phyloP scores from a whole-genome alignment of 2,329 filamentous ascomycete genomes.

The Monilinia vaccinii-corymbosi region DNA sequence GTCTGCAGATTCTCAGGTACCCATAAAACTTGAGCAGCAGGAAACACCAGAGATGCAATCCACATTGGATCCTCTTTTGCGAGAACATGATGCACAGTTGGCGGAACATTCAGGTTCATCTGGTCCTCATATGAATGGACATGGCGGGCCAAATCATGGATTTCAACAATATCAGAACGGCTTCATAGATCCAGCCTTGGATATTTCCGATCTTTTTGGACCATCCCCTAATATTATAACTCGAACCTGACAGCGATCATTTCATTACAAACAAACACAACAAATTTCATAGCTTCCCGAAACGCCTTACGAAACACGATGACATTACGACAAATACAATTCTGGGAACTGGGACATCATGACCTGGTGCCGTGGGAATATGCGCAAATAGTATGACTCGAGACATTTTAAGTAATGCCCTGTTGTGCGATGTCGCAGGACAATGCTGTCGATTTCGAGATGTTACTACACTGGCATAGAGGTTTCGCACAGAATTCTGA shows the following conservation, averaged over 20 bases:
- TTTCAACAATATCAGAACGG: slow-evolving; percentile 1
- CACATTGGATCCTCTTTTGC: slow-evolving; percentile 8
- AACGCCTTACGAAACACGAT: not conserved
- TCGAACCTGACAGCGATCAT: slow-evolving; percentile 1
- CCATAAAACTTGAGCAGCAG: slow-evolving; percentile 1
- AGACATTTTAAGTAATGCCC: not conserved
- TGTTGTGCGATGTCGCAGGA: not conserved
- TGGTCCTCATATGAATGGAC: slow-evolving; percentile 1
- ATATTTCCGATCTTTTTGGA: slow-evolving; percentile 5
- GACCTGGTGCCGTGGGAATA: not conserved
- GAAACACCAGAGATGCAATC: slow-evolving; percentile 9
- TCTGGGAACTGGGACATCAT: slow-evolving; percentile 1
- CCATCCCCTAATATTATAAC: slow-evolving; percentile 2
- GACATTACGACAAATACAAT: slow-evolving; percentile 1
- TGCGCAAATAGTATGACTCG: not conserved
- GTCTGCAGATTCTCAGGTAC: not conserved
- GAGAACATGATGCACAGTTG: slow-evolving; percentile 8
- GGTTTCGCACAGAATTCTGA: not conserved
- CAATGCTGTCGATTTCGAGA: not conserved
- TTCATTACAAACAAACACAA: not conserved
- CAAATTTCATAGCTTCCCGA: not conserved
- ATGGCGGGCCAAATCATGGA: not conserved
- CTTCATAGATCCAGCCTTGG: slow-evolving; percentile 9
- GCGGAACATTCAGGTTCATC: slow-evolving; percentile 2
- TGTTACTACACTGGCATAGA: slow-evolving; percentile 1